Base-by-base conservation (phyloP, 345 rosid genomes). In the Populus alba region DNA sequence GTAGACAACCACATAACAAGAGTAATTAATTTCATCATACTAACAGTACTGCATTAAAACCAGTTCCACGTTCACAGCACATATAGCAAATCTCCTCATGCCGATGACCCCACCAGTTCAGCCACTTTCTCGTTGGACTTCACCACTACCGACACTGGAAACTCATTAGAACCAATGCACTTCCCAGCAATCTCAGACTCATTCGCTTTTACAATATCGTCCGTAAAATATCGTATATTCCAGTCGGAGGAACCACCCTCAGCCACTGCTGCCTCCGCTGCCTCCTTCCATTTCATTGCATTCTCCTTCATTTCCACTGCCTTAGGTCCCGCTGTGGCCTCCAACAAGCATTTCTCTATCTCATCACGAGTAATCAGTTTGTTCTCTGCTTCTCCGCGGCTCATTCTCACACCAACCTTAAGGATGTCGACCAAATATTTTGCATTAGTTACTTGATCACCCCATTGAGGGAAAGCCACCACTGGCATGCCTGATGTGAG, bases 371-470 rank as follows among this genome's bases (percentile, higher is more conserved):
- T 81, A 66, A 90, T 87, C 22, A 89, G 67, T 88, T 82, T 86
- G 38, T 83, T 83, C 62, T 88, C 92, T 1, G 91, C 83, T 80
- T 82, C 90, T 57, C 97, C 98, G 1, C 93, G 86, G 84, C 92
- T 71, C 80, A 95, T 83, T 27, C 94, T 88, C 47, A 91, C 82
- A 7, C 98, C 95, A 1, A 84, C 85, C 81, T 88, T 88, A 67
- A 87, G 89, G 51, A 87, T 92, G 2, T 95, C 93, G 2, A 82
- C 87, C 81, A 91, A 79, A 80, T 89, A 95, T 68, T 86, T 85
- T 0, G 98, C 93, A 66, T 95, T 77, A 0, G 97, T 91, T 27
- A 90, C 95, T 77, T 93, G 98, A 83, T 95, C 98, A 4, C 97
- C 94, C 97, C 95, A 95, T 33, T 88, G 97, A 5, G 97, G 97